Base-by-base conservation (phyloP, 2,329 filamentous ascomycete genomes). In the Elsinoe necatrix region DNA sequence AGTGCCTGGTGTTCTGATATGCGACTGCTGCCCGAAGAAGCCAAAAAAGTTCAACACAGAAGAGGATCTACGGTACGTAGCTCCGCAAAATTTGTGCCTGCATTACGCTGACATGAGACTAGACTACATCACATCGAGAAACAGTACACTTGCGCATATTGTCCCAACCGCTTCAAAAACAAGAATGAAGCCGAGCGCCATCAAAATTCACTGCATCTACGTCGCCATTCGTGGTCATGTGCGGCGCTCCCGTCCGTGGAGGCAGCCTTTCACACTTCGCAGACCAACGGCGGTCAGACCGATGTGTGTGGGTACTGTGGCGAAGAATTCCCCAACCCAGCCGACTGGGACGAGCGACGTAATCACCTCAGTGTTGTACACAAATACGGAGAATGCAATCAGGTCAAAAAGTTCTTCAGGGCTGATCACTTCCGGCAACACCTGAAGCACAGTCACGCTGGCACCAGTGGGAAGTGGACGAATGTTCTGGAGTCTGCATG, bases 371-470 rank as follows among this genome's bases (percentile, higher is more conserved):
- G 90, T 67, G 85, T 88, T 64, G 82, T 90, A 61, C 93, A 98
- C 76, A 98, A 98, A 69, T 98, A 95, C 69, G 84, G 90, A 61
- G 93, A 97, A 73, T 98, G 93, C 80, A 98, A 98, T 71, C 90
- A 93, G 66, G 87, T 87, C 63, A 98, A 98, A 77, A 97, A 97
- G 71, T 98, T 98, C 71, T 98, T 87, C 75, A 83, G 93, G 35
- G 93, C 93, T 31, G 93, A 98, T 71, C 93, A 98, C 70, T 98
- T 98, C 77, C 84, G 93, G 59, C 93, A 98, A 72, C 93, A 98
- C 72, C 77, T 98, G 58, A 98, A 97, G 77, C 93, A 98, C 71
- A 96, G 90, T 69, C 93, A 97, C 72, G 89, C 88, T 35, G 93
- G 93, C 34, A 92, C 89, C 0, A 96, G 90, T 71, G 93, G 93